These are phyloP conservation scores for Exobasidium cylindrosporum DNA, from an alignment of 1,284 basidiomycete species.

Conservation along the genomic window DNA sequence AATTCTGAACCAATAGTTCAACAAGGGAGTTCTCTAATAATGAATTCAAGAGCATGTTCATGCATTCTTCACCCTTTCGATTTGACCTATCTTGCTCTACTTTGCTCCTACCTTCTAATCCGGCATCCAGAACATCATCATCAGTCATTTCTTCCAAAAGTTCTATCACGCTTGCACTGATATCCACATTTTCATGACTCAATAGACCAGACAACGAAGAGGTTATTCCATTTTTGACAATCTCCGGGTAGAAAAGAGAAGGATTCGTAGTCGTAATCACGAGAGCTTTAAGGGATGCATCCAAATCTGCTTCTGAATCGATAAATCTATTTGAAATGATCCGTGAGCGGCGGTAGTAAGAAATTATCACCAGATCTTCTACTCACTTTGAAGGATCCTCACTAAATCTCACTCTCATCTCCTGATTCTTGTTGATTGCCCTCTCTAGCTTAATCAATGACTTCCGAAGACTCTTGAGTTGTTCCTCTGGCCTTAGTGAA, in stretches of 20 bases:
- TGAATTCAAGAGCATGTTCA: slow-evolving; percentile 22
- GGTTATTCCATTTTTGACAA: slow-evolving; percentile 72
- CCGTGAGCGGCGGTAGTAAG: neutral
- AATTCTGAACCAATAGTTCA: slow-evolving; percentile 84
- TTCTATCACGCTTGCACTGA: slow-evolving; percentile 37
- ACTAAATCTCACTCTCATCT: slow-evolving; percentile 68
- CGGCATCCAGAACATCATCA: slow-evolving; percentile 83
- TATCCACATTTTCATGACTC: slow-evolving; percentile 54
- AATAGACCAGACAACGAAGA: slow-evolving; percentile 75
- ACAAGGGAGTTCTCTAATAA: slow-evolving; percentile 74
- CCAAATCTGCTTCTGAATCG: slow-evolving; percentile 93
- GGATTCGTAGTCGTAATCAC: slow-evolving; percentile 87
- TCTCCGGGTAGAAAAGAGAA: slow-evolving; percentile 78
- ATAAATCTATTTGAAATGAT: slow-evolving; percentile 70
- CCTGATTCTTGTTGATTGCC: slow-evolving; percentile 86
- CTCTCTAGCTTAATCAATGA: slow-evolving; percentile 79
- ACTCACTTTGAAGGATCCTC: slow-evolving; percentile 46
- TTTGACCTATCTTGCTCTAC: slow-evolving; percentile 63
- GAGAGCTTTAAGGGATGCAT: slow-evolving; percentile 73
- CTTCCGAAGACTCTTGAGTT: slow-evolving; percentile 66
- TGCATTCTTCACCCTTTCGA: slow-evolving; percentile 51
- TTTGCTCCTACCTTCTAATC: slow-evolving; percentile 60
- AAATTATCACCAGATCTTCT: neutral
- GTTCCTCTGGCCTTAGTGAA: neutral
- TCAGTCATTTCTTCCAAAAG: slow-evolving; percentile 86